A percentile compares a stretch with the other conserved stretches of the same genome.
These are phyloP conservation scores for Pyrrhoderma lamaoense DNA, from an alignment of 1,284 basidiomycete genomes.

Conservation along the genomic window DNA sequence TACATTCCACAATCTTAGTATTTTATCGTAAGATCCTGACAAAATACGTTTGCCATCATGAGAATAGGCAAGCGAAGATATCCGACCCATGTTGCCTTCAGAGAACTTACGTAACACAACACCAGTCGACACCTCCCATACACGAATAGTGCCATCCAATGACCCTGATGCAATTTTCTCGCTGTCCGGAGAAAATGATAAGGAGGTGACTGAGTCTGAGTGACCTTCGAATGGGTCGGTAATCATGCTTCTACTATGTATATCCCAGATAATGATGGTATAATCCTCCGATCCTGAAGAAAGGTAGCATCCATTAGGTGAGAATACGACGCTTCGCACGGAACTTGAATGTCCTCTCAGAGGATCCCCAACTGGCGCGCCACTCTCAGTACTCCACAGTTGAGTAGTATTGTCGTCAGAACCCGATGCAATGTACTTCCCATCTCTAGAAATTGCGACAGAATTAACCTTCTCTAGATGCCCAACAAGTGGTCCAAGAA, in stretches of 20 bases:
- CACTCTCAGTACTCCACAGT: too few species aligned
- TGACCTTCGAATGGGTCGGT: background rate
- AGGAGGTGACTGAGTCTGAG: background rate
- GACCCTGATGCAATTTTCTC: background rate
- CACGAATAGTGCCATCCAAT: background rate
- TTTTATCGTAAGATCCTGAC: background rate
- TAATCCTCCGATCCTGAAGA: background rate
- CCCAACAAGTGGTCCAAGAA: background rate
- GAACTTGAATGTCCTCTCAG: too few species aligned
- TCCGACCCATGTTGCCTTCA: too few species aligned
- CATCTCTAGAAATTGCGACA: background rate
- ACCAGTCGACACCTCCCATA: background rate
- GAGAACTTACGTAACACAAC: too few species aligned
- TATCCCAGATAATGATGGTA: background rate
- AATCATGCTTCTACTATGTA: background rate
- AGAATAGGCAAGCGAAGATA: too few species aligned
- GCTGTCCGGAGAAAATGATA: conserved; percentile 3
- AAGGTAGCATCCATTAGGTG: too few species aligned
- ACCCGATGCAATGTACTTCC: background rate
- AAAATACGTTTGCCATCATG: background rate
- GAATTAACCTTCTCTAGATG: background rate
- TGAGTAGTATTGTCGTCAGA: too few species aligned
- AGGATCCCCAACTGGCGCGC: too few species aligned
- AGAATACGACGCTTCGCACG: too few species aligned
- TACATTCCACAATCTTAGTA: background rate